Evolutionary conservation across 2,329 filamentous ascomycete species (phyloP).

Genomic region (Albifimbria verrucaria): DNA sequence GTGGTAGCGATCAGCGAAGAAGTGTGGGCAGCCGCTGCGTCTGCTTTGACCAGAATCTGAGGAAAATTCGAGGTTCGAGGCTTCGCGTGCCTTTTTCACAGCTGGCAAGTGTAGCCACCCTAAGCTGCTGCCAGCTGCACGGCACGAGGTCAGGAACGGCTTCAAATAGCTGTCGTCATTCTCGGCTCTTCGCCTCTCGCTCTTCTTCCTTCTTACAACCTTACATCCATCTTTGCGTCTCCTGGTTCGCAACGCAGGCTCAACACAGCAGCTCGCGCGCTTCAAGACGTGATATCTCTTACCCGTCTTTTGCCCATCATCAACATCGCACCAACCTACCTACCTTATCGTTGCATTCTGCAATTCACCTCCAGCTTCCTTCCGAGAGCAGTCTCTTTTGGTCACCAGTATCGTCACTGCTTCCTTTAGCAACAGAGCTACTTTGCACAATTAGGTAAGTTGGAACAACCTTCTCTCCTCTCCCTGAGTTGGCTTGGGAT

Average conservation of each 20-base stretch:
- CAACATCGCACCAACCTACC: neutral
- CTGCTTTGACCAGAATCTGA: too few relatives aligned
- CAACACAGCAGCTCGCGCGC: too few relatives aligned
- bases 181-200: neutral
- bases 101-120: neutral
- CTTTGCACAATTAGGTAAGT: conserved; percentile 2
- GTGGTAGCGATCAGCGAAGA: too few relatives aligned
- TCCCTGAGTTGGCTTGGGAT: conserved; percentile 11
- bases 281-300: conserved; percentile 4
- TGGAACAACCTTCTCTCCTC: conserved; percentile 11
- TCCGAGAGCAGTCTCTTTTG: neutral
- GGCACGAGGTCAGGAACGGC: neutral
- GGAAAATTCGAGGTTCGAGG: too few relatives aligned
- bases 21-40: too few relatives aligned
- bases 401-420: conserved; percentile 1
- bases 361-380: neutral
- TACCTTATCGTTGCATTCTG: neutral
- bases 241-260: neutral
- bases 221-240: neutral
- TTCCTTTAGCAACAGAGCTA: conserved; percentile 2
- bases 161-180: neutral
- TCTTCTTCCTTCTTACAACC: neutral
- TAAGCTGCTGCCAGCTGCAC: neutral
- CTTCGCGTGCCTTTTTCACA: neutral
- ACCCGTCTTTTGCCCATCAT: conserved; percentile 7